These are phyloP conservation scores for Sungouiozyma ichnusensis DNA, from an alignment of 805 yeast genomes.

Conservation along the genomic window DNA sequence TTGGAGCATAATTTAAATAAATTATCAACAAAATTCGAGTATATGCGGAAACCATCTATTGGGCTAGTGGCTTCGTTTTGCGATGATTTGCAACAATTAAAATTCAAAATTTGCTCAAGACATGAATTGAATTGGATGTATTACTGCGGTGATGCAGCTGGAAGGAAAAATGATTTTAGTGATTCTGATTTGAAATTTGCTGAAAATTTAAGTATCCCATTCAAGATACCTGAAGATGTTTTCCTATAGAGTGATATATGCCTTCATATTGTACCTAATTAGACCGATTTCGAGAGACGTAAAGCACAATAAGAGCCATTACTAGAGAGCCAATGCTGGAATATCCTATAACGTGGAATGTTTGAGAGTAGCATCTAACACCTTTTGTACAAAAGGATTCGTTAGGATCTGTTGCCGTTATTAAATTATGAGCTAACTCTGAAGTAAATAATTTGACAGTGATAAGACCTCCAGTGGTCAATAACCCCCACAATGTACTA, in stretches of 20 bases:
- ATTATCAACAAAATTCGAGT: slow-evolving; percentile 10
- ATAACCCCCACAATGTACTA: slow-evolving; percentile 67
- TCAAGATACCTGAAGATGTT: slow-evolving; percentile 63
- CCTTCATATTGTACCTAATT: not conserved
- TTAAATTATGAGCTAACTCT: slow-evolving; percentile 46
- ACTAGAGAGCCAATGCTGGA: not conserved
- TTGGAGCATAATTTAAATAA: not conserved
- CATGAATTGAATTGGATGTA: slow-evolving; percentile 10
- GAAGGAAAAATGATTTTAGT: slow-evolving; percentile 66
- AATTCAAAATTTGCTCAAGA: slow-evolving; percentile 1
- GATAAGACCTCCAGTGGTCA: slow-evolving; percentile 60
- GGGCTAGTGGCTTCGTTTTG: slow-evolving; percentile 67
- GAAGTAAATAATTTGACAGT: slow-evolving; percentile 44
- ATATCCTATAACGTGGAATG: slow-evolving; percentile 19
- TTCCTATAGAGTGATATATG: slow-evolving; percentile 26
- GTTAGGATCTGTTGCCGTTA: slow-evolving; percentile 32
- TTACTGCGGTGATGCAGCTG: slow-evolving; percentile 97
- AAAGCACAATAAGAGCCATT: not conserved
- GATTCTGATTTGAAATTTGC: slow-evolving; percentile 74
- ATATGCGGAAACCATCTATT: slow-evolving; percentile 58
- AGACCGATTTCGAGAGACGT: not conserved
- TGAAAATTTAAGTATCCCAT: slow-evolving; percentile 38
- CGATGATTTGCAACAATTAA: slow-evolving; percentile 27
- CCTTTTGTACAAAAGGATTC: slow-evolving; percentile 37
- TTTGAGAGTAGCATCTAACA: slow-evolving; percentile 37